These are phyloP conservation scores for Salix suchowensis DNA, from an alignment of 345 rosid genomes.

Conservation along the genomic window DNA sequence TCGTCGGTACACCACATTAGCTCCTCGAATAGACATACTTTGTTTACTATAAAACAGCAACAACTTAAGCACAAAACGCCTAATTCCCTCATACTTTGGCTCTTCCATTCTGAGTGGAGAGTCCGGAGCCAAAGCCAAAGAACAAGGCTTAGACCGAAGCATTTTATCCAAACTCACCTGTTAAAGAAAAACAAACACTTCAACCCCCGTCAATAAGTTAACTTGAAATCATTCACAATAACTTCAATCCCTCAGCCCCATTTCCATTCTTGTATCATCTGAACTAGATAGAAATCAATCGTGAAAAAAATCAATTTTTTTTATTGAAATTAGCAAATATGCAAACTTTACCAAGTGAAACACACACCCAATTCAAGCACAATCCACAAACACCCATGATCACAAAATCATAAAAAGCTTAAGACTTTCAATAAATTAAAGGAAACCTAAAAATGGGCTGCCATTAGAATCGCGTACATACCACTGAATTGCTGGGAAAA, in stretches of 20 bases:
- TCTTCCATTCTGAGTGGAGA: constrained; percentile 74
- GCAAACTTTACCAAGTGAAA: not conserved
- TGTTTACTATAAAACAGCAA: constrained; percentile 84
- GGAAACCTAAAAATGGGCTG: not conserved
- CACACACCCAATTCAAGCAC: not conserved
- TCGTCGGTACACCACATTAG: constrained; percentile 67
- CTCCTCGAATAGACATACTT: constrained; percentile 81
- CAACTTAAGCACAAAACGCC: constrained; percentile 51
- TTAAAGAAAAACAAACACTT: not conserved
- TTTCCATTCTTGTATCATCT: not conserved
- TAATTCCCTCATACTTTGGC: constrained; percentile 63
- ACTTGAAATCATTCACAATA: not conserved
- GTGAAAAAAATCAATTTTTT: not conserved
- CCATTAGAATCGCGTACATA: constrained; percentile 12
- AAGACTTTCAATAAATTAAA: not conserved
- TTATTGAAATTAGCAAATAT: not conserved
- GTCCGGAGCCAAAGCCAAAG: constrained; percentile 67
- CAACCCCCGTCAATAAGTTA: not conserved
- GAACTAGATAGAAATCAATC: not conserved
- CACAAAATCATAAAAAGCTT: too few species aligned
- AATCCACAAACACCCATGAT: not conserved
- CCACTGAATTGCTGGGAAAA: constrained; percentile 36
- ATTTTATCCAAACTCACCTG: constrained; percentile 71
- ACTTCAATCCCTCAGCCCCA: not conserved
- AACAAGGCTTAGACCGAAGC: constrained; percentile 83